These are phyloP conservation scores for Gleditsia sinensis DNA, from an alignment of 306 rosid genomes.

Conservation along the genomic window DNA sequence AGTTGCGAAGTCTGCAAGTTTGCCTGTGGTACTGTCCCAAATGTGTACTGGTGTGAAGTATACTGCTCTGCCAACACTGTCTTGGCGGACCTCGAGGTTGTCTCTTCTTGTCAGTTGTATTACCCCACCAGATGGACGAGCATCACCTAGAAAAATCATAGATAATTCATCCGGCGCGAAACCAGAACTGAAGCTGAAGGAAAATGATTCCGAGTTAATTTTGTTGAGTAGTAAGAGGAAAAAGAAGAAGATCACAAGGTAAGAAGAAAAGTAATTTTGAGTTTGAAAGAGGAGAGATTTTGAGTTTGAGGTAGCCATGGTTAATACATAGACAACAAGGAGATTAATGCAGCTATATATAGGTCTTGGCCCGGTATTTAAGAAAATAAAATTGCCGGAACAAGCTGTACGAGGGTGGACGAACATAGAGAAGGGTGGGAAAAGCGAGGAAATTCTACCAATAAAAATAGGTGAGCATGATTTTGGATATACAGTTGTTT, in stretches of 20 bases:
- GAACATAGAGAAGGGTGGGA: neutral
- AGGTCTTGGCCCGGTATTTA: neutral
- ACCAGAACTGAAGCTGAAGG: neutral
- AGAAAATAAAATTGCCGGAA: neutral
- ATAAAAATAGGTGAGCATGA: neutral
- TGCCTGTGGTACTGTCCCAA: neutral
- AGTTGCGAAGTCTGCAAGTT: neutral
- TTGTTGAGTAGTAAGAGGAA: neutral
- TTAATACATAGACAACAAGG: neutral
- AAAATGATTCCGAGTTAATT: conserved; percentile 15
- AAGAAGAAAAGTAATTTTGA: neutral
- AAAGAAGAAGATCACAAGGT: neutral
- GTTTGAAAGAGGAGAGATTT: neutral
- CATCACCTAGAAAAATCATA: neutral
- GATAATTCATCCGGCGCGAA: neutral
- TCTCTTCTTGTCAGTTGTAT: conserved; percentile 24
- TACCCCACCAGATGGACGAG: neutral
- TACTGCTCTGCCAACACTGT: conserved; percentile 26
- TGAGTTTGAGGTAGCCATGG: neutral
- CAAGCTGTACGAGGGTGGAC: neutral
- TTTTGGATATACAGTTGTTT: neutral
- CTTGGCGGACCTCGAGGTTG: neutral
- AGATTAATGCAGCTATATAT: neutral
- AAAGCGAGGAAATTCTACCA: neutral
- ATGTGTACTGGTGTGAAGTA: conserved; percentile 9